Percentiles rank a stretch among this genome's conserved stretches.
phyloP scores from a whole-genome alignment of 2,329 filamentous ascomycete species.

The Boeremia lycopersici region DNA sequence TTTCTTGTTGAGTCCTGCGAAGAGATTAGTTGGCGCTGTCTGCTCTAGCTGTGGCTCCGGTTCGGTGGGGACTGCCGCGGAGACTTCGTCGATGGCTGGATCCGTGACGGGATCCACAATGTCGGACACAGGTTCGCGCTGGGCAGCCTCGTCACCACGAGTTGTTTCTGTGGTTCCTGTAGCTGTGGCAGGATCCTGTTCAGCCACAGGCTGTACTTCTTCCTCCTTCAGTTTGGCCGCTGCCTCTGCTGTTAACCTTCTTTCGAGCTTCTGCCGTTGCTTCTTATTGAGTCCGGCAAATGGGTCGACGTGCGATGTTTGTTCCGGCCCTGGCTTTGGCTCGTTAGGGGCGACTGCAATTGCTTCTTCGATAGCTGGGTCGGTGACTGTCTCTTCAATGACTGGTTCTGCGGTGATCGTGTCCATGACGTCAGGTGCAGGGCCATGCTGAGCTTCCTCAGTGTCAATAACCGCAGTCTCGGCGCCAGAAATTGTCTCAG shows the following conservation, averaged over 20 bases:
- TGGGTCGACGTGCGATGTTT: not conserved
- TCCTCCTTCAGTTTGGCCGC: not conserved
- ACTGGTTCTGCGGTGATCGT: not conserved
- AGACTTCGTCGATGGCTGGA: not conserved
- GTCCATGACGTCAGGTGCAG: not conserved
- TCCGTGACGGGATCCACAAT: not conserved
- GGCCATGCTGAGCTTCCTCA: not conserved
- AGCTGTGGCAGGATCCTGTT: not conserved
- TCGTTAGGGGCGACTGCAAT: not conserved
- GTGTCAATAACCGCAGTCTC: too few relatives aligned
- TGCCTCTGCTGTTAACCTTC: conserved; percentile 2
- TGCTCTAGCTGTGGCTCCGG: not conserved
- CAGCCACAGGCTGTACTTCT: conserved; percentile 9
- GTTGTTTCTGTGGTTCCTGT: not conserved
- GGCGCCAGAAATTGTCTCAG: not conserved
- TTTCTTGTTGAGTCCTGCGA: conserved; percentile 10
- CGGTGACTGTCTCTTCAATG: too few relatives aligned
- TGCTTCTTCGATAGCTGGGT: not conserved
- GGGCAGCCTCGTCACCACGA: not conserved
- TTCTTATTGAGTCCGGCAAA: conserved; percentile 11
- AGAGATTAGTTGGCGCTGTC: not conserved
- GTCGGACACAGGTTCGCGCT: not conserved
- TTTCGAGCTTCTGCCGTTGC: not conserved
- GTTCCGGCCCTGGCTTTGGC: too few relatives aligned
- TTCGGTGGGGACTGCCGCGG: not conserved